Base-by-base conservation (phyloP, 495 filamentous ascomycete species). In the Neohortaea acidophila region DNA sequence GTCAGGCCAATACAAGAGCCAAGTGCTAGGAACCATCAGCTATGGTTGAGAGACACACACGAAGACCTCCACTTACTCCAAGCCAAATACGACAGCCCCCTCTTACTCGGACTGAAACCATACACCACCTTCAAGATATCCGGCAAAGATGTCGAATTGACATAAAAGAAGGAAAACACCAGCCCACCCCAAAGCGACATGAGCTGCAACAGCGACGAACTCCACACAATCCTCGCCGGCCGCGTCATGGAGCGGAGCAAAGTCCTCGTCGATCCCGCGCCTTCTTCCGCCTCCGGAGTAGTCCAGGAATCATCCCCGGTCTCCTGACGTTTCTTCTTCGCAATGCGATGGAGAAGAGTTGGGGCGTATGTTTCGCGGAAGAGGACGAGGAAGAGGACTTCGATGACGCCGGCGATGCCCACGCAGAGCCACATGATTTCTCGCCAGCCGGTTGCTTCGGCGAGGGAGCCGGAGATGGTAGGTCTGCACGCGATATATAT, bases 121-220 rank as follows among this genome's bases (percentile, higher is more conserved):
- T 76, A 76, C 0, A 56, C 21, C 1, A 61, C 51, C 34, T 60
- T 41, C 18, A 74, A 41, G 21, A 73, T 66, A 4, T 64, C 67
- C 2, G 72, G 57, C 11, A 74, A 36, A 5, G 68, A 69, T 6
- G 65, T 69, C 19, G 59, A 56, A 45, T 68, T 54, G 34, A 74
- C 51, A 48, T 76, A 76, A 38, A 62, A 72, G 32, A 60, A 71
- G 2, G 58, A 53, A 43, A 72, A 74, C 8, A 61, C 44, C 11
- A 74, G 45, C 0, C 59, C 57, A 10, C 66, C 68, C 35, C 65
- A 68, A 10, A 73, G 30, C 4, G 65, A 59, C 48, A 74, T 12
- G 13, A 56, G 54, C 51, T 66, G 57, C 23, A 74, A 42, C 26
- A 76, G 63, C 2, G 59, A 53, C 4, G 63, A 67, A 25, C 61